Evolutionary conservation across 1,284 basidiomycete genomes (phyloP).

Genomic region (Apiotrichum montevideense): DNA sequence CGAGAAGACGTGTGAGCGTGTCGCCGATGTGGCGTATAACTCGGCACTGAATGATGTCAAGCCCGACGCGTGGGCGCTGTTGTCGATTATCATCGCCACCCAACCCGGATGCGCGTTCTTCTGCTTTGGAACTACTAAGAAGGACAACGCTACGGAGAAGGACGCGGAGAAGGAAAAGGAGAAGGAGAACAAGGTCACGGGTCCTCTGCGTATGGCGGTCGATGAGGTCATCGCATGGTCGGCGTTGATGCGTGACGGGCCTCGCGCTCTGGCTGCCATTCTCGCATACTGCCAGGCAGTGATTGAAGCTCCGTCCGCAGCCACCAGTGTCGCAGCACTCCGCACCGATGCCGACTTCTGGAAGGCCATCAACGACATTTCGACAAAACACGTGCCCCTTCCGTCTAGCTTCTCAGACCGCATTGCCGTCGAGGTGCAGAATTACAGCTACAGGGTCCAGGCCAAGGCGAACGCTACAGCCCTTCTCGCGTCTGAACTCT

Average conservation of each 20-base stretch:
- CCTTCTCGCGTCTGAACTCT: constrained; percentile 32
- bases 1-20: constrained; percentile 19
- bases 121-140: constrained; percentile 61
- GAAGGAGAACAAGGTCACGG: constrained; percentile 40
- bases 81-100: constrained; percentile 71
- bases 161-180: constrained; percentile 9
- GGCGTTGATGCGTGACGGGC: constrained; percentile 65
- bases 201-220: constrained; percentile 51
- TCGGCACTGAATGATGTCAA: constrained; percentile 50
- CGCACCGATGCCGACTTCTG: constrained; percentile 30
- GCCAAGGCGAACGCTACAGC: constrained; percentile 39
- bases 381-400: constrained; percentile 29
- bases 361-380: constrained; percentile 32
- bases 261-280: constrained; percentile 66
- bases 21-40: constrained; percentile 18
- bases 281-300: constrained; percentile 72
- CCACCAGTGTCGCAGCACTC: constrained; percentile 19
- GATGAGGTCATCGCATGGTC: constrained; percentile 58
- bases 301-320: constrained; percentile 24
- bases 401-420: constrained; percentile 35
- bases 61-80: constrained; percentile 73
- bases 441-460: constrained; percentile 58
- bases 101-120: constrained; percentile 81
- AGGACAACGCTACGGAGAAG: not conserved
- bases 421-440: constrained; percentile 31